These are phyloP conservation scores for Ananas comosus DNA, from an alignment of 176 grass and related monocot genomes.

Conservation along the genomic window DNA sequence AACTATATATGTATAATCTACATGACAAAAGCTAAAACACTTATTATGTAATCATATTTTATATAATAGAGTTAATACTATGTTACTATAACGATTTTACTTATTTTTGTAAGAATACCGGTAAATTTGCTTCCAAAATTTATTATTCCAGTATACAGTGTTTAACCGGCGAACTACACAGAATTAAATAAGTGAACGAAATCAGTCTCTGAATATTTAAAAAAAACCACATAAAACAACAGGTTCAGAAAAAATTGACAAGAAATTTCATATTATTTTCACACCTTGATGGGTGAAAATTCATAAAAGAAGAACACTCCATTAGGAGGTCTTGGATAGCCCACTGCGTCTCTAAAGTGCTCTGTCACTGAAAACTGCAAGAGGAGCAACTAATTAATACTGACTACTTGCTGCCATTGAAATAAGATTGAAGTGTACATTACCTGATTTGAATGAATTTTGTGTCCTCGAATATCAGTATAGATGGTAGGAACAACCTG, in stretches of 20 bases:
- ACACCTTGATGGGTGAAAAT: constrained; percentile 96
- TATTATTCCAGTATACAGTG: no score
- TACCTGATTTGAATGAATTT: constrained; percentile 99
- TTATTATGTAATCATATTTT: no score
- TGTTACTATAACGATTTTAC: no score
- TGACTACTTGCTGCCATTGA: constrained; percentile 15
- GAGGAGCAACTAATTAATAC: constrained; percentile 23
- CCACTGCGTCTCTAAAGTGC: constrained; percentile 88
- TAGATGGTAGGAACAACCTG: constrained; percentile 99
- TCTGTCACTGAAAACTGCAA: constrained; percentile 97
- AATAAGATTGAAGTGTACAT: constrained; percentile 6
- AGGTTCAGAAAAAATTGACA: neutral
- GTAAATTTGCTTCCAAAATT: no score
- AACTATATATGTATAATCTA: no score
- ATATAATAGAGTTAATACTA: no score
- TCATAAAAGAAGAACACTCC: constrained; percentile 98
- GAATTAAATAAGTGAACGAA: neutral
- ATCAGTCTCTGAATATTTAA: neutral
- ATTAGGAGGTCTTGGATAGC: constrained; percentile 72
- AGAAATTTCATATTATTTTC: constrained; percentile 6
- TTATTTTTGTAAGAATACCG: no score
- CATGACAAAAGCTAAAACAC: no score
- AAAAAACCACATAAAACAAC: neutral
- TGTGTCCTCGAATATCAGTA: constrained; percentile 82
- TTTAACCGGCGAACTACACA: no score